phyloP scores from a whole-genome alignment of 441 rosid genomes.

The Croton laevigatus region DNA sequence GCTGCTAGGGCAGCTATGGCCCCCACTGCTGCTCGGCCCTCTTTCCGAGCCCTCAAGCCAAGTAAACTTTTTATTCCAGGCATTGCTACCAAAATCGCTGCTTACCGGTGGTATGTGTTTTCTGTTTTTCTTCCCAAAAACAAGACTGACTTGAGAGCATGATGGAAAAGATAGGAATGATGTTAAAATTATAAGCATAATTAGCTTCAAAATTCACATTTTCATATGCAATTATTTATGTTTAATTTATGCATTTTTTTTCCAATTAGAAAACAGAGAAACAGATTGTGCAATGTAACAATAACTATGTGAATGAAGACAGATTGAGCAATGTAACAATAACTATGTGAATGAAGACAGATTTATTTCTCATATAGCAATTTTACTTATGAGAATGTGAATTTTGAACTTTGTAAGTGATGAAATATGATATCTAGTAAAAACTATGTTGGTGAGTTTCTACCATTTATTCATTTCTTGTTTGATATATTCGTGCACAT shows the following conservation, averaged over 20 bases:
- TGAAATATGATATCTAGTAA: not conserved
- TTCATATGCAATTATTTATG: not conserved
- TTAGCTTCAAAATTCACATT: not conserved
- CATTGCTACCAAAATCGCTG: slow-evolving; percentile 1
- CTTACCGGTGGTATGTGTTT: slow-evolving; percentile 26
- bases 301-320: not conserved
- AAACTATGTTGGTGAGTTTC: not conserved
- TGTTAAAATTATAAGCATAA: not conserved
- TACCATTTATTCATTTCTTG: not conserved
- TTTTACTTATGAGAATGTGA: not conserved
- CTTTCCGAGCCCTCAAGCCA: slow-evolving; percentile 10
- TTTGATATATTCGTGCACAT: not conserved
- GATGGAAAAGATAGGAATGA: not conserved
- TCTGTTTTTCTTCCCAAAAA: not conserved
- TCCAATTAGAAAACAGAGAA: not conserved
- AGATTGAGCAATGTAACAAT: not conserved
- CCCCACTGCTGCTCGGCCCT: slow-evolving; percentile 11
- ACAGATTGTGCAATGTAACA: not conserved
- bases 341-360: not conserved
- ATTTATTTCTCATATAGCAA: no score
- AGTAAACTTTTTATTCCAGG: slow-evolving; percentile 13
- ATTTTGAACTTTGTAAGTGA: not conserved
- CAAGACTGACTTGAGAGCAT: not conserved
- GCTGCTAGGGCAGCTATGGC: slow-evolving; percentile 5
- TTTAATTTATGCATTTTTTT: not conserved